These are phyloP conservation scores for Gossypium thurberi DNA, from an alignment of 345 rosid genomes.

Conservation along the genomic window DNA sequence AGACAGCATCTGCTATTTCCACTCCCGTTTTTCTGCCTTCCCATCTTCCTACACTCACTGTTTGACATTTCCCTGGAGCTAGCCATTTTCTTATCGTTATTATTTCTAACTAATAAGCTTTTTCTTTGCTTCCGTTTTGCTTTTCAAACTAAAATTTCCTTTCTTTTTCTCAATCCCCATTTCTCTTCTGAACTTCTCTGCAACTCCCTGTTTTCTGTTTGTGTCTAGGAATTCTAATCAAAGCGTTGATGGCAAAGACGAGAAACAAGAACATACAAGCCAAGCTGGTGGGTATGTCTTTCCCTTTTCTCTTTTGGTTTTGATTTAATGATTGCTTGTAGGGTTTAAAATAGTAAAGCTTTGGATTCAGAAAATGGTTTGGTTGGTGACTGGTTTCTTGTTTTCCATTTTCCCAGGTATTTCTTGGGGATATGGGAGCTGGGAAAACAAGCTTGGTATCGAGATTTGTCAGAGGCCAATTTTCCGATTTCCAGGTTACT, in stretches of 20 bases:
- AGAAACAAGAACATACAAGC: slow-evolving; percentile 71
- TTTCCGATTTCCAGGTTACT: slow-evolving; percentile 56
- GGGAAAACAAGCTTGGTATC: slow-evolving; percentile 71
- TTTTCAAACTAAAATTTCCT: background rate
- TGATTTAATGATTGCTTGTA: background rate
- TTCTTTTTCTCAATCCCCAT: background rate
- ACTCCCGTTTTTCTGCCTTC: background rate
- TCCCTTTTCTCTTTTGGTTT: slow-evolving; percentile 16
- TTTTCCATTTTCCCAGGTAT: slow-evolving; percentile 38
- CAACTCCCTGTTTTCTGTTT: background rate
- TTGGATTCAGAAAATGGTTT: background rate
- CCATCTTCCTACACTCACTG: background rate
- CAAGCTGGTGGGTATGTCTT: slow-evolving; percentile 85
- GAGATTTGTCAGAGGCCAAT: slow-evolving; percentile 75
- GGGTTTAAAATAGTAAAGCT: background rate
- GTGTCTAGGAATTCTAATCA: background rate
- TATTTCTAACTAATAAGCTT: background rate
- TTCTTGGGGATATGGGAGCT: slow-evolving; percentile 81
- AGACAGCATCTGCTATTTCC: background rate
- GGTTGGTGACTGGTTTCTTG: background rate
- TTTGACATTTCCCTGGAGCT: background rate
- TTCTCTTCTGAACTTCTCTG: background rate
- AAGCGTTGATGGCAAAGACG: slow-evolving; percentile 36
- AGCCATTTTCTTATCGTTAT: slow-evolving; percentile 1
- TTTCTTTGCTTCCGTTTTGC: background rate